Conservation (phyloP, 208 protist species). For the Trichomonas vaginalis region DNA sequence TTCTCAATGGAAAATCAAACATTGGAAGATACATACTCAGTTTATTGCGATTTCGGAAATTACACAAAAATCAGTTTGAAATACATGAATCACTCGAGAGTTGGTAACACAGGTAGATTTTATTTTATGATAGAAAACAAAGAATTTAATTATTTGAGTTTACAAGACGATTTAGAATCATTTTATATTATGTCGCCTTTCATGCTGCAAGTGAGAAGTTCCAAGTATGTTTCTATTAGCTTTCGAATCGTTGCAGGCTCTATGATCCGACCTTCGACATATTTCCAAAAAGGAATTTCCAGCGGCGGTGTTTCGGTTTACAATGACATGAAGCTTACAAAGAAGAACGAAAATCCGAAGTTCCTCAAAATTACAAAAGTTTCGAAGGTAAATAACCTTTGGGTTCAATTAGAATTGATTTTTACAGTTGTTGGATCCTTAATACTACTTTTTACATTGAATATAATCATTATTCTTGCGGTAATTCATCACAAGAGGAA, state of each 20-base stretch:
- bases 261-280: neutral
- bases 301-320: neutral
- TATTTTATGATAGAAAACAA: neutral
- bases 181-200: neutral
- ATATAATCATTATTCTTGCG: no score
- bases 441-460: neutral
- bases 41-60: neutral
- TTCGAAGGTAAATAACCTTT: neutral
- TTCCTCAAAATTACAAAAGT: neutral
- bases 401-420: neutral
- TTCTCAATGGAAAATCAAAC: neutral
- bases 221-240: neutral
- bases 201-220: neutral
- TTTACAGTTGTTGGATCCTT: neutral
- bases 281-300: neutral
- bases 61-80: neutral
- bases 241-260: neutral
- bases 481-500: no score
- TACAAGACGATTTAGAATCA: neutral
- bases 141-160: neutral
- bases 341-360: neutral
- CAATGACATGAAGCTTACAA: neutral
- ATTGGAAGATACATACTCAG: neutral
- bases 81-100: neutral
- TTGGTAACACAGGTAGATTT: neutral